Evolutionary conservation across 2,329 filamentous ascomycete genomes (phyloP), one percentile per base, ranked within the genome.

Genomic region (Colletotrichum cereale): DNA sequence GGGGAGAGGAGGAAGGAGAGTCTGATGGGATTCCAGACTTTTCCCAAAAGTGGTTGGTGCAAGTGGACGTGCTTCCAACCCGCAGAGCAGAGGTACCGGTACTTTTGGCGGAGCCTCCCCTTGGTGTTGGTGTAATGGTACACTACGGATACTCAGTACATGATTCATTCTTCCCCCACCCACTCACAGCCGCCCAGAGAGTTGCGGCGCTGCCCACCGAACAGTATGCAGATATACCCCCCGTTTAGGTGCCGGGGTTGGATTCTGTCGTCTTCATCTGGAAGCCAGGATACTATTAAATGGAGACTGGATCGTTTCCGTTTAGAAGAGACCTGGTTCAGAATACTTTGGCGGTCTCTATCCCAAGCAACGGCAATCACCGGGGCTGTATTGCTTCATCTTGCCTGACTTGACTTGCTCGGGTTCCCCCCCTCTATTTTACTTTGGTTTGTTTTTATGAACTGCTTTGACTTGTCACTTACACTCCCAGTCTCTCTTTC

Each of bases 21-120:
- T 40, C 36, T 69, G 66, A 44, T 53, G 62, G 56, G 56, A 40
- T 67, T 71, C 64, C 36, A 42, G 67, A 3, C 34, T 44, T 56
- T 62, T 71, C n/a, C 63, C 67, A 31, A 48, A 66, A 12, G 10
- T 34, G 67, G 40, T 40, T 58, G 42, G 60, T 42, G 38, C 44
- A 61, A 55, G 55, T 40, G n/a, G 24, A 60, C 7, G 16, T 24
- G n/a, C 38, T 16, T 24, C 29, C 24, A 36, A 47, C 31, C 40
- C 26, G 48, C 50, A 44, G 42, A 47, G 42, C 38, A 60, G 55
- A 66, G 47, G 67, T 71, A 71, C 64, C 57, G 57, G 64, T 67
- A 67, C 67, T 36, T 71, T 24, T 26, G n/a, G 67, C 63, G 67
- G 67, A 56, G 62, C 62, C 40, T 50, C 62, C 53, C 38, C 24